Evolutionary conservation across 192 early-diverging fungal species (phyloP).

Genomic region (Spizellomyces sp.): DNA sequence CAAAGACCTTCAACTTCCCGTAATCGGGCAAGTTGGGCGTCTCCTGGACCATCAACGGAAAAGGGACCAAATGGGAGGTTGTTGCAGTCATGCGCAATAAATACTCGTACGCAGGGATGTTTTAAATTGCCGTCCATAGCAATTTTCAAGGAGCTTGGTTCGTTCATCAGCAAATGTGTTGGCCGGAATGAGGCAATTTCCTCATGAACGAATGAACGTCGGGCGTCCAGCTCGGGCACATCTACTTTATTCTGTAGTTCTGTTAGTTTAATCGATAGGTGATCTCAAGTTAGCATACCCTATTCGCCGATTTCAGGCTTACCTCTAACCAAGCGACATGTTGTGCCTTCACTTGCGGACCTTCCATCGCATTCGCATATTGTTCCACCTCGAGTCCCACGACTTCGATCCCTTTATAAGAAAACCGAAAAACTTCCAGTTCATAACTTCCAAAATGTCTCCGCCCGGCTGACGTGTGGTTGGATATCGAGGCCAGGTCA

Average conservation of each 20-base stretch:
- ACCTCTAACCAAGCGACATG: conserved; percentile 19
- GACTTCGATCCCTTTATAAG: conserved; percentile 11
- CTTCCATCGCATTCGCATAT: not conserved
- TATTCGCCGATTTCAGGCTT: not conserved
- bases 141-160: conserved; percentile 26
- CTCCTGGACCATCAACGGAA: not conserved
- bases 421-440: conserved; percentile 16
- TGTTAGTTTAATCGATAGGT: not conserved
- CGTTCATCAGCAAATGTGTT: conserved; percentile 31
- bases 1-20: conserved; percentile 28
- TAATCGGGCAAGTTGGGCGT: conserved; percentile 16
- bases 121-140: conserved; percentile 18
- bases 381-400: conserved; percentile 25
- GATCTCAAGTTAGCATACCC: not conserved
- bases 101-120: conserved; percentile 10
- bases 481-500: conserved; percentile 13
- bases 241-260: not conserved
- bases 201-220: conserved; percentile 9
- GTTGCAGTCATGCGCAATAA: conserved; percentile 29
- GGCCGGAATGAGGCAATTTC: conserved; percentile 21
- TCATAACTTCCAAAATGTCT: too few relatives aligned
- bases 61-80: conserved; percentile 33
- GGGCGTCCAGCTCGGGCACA: conserved; percentile 4
- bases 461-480: not conserved
- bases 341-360: conserved; percentile 1